Evolutionary conservation across 2,329 filamentous ascomycete genomes (phyloP).

Genomic region (Penicillium sp.): DNA sequence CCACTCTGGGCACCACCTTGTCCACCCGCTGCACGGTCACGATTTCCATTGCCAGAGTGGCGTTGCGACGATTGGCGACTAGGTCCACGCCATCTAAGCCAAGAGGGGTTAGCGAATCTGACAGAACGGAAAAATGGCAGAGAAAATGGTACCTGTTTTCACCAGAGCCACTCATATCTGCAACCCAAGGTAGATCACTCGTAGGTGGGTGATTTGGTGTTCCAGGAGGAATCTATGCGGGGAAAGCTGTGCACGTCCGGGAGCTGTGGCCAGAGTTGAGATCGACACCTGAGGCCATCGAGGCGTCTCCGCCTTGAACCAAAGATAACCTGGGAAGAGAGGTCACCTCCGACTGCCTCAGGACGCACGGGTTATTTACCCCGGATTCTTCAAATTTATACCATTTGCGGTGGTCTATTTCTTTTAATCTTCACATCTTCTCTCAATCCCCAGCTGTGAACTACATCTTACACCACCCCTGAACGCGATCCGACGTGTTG

Average conservation of each 20-base stretch:
- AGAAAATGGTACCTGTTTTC: constrained; percentile 36
- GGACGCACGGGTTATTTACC: not conserved
- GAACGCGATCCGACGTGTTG: constrained; percentile 21
- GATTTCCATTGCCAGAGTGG: constrained; percentile 34
- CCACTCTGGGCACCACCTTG: constrained; percentile 29
- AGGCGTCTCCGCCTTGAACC: constrained; percentile 22
- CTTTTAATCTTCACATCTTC: not conserved
- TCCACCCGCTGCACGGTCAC: constrained; percentile 19
- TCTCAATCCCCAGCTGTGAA: not conserved
- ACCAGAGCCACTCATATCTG: constrained; percentile 38
- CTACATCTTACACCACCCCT: constrained; percentile 4
- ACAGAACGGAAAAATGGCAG: not conserved
- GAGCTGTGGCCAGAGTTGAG: constrained; percentile 5
- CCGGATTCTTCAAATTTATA: not conserved
- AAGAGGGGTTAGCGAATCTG: constrained; percentile 11
- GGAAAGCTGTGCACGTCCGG: constrained; percentile 22
- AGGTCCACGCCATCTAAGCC: constrained; percentile 42
- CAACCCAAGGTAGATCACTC: not conserved
- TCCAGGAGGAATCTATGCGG: constrained; percentile 10
- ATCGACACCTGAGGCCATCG: constrained; percentile 20
- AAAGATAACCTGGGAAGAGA: constrained; percentile 16
- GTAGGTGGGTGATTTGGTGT: not conserved
- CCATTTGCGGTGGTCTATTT: not conserved
- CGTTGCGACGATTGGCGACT: constrained; percentile 40
- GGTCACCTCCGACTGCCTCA: constrained; percentile 2